Percentiles rank a stretch among this genome's conserved stretches.
Conservation (phyloP, 169 alveolate species). For the Pseudocohnilembus persalinus region DNA sequence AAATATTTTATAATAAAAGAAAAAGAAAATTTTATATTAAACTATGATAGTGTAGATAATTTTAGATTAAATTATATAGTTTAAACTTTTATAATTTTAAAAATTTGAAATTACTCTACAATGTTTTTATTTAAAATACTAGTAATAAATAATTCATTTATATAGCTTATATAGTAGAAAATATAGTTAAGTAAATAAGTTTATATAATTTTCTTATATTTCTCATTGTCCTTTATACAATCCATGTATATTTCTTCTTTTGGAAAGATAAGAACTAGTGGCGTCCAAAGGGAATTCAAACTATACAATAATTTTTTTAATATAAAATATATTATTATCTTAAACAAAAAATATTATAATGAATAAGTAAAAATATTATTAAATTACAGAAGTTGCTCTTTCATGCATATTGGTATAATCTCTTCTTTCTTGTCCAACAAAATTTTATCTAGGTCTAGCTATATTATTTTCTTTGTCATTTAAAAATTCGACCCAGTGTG, state of each 20-base stretch:
- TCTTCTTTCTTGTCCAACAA: constrained; percentile 63
- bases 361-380: no score
- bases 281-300: background rate
- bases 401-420: constrained; percentile 56
- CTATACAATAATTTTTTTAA: background rate
- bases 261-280: background rate
- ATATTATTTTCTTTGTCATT: constrained; percentile 78
- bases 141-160: no score
- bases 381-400: constrained; percentile 22
- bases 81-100: background rate
- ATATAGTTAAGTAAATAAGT: no score
- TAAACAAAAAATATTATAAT: no score
- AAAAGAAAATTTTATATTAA: no score
- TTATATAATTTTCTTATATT: no score
- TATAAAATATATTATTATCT: no score
- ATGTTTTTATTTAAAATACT: no score
- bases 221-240: background rate
- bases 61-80: no score
- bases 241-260: background rate
- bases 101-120: background rate
- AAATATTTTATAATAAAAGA: no score
- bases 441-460: constrained; percentile 77
- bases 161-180: background rate
- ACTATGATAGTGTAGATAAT: no score
- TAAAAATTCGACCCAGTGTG: constrained; percentile 80